Base-by-base conservation (phyloP, 140 eudicot species). In the Ambrosia hybrid region DNA sequence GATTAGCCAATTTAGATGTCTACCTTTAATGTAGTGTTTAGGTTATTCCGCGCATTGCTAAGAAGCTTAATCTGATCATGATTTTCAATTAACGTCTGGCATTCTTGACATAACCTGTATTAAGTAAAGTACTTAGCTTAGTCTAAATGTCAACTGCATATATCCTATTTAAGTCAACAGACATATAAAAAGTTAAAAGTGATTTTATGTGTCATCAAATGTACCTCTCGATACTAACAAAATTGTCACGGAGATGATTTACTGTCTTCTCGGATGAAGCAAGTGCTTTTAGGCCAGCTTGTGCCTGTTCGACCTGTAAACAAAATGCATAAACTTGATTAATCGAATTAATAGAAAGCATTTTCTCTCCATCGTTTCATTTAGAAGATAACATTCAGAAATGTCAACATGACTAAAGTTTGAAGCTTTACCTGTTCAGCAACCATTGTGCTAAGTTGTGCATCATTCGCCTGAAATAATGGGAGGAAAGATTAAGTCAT, bases 371-470 rank as follows among this genome's bases (percentile, higher is more conserved):
- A 53, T 39, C 36, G 12, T 34, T 1, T 12, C 36, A 41, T 5
- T 51, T 51, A 64, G 64, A 61, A 59, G 5, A 69, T 12, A 60
- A 68, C 66, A 43, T 39, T 64, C 73, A 53, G 39, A 68, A 51
- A 75, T 37, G 62, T 67, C 9, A 49, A 70, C n/a, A 70, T 2
- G 13, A 57, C 34, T 67, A 73, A n/a, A 34, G 12, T 51, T 36
- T 21, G 9, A 4, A 49, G 9, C 55, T 36, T 63, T 80, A 94
- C 99, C 99, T 94, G 99, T 80, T 94, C 99, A 55, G 96, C 96
- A 17, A 94, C 99, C 99, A 91, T 94, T 17, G 99, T 91, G 82
- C 97, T 94, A 69, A 94, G 97, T 70, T 94, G 99, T 71, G 99
- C 99, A 83, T 94, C 99, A 85, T 88, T 94, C 67, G 97, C 99